phyloP scores from a whole-genome alignment of 495 filamentous ascomycete genomes.

The Chaetomium tenue region DNA sequence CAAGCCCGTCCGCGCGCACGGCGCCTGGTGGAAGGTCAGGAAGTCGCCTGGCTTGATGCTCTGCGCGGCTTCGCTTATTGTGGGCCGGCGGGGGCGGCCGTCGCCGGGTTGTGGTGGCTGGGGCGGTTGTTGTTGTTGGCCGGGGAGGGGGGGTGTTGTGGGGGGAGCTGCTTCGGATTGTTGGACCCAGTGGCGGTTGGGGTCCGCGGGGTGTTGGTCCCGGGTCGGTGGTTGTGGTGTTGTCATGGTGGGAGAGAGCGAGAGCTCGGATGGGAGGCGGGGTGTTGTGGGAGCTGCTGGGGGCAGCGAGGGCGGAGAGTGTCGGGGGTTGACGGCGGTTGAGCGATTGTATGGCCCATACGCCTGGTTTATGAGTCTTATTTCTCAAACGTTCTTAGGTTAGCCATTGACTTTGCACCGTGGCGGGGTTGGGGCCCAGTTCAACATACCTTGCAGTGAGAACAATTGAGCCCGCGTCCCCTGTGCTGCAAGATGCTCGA shows the following conservation, averaged over 20 bases:
- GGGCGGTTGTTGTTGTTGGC: too few species aligned
- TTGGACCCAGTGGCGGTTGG: constrained; percentile 20
- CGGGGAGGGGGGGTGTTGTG: background rate
- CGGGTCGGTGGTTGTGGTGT: constrained; percentile 16
- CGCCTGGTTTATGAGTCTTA: too few species aligned
- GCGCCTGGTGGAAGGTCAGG: constrained; percentile 68
- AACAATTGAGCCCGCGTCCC: background rate
- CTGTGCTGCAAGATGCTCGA: background rate
- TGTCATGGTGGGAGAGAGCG: constrained; percentile 9
- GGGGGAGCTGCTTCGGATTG: constrained; percentile 5
- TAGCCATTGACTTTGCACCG: background rate
- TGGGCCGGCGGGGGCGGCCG: constrained; percentile 2
- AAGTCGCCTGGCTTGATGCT: constrained; percentile 69
- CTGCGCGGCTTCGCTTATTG: constrained; percentile 62
- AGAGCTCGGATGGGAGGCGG: background rate
- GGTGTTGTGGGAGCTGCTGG: background rate
- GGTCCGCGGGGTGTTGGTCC: constrained; percentile 16
- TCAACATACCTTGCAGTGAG: background rate
- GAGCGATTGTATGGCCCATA: background rate
- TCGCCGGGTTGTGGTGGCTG: constrained; percentile 3
- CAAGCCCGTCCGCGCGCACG: constrained; percentile 79
- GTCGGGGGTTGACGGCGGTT: background rate
- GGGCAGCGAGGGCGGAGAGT: background rate
- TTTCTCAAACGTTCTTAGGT: background rate
- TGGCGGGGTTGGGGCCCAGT: background rate